These are phyloP conservation scores for Daedaleopsis nitida DNA, from an alignment of 768 basidiomycete species.

Conservation along the genomic window DNA sequence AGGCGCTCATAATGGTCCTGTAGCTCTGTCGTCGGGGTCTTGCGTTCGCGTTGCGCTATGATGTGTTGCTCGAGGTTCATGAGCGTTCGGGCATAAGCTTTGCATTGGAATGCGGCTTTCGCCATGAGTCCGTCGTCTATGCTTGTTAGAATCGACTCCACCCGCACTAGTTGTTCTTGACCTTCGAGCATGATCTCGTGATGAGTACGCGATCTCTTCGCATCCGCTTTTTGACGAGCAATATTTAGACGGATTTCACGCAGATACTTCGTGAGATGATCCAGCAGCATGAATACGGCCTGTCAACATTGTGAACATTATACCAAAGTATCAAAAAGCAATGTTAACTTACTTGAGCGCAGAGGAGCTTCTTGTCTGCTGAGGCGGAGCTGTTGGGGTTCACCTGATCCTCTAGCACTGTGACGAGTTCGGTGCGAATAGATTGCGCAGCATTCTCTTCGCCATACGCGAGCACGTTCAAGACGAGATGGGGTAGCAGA, in stretches of 20 bases:
- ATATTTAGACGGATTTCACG: slow-evolving; percentile 72
- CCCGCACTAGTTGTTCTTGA: slow-evolving; percentile 57
- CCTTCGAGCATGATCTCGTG: slow-evolving; percentile 37
- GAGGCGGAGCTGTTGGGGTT: slow-evolving; percentile 55
- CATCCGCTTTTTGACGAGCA: slow-evolving; percentile 48
- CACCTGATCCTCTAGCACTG: slow-evolving; percentile 88
- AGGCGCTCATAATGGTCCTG: slow-evolving; percentile 83
- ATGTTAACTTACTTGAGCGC: slow-evolving; percentile 76
- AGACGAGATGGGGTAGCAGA: slow-evolving; percentile 87
- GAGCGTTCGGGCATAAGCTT: slow-evolving; percentile 89
- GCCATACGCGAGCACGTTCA: slow-evolving; percentile 83
- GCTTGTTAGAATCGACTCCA: slow-evolving; percentile 81
- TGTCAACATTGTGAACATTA: slow-evolving; percentile 32
- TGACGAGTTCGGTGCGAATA: slow-evolving; percentile 75
- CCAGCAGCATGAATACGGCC: slow-evolving; percentile 93
- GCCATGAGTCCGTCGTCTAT: slow-evolving; percentile 91
- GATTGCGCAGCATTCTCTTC: slow-evolving; percentile 57
- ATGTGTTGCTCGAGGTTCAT: slow-evolving; percentile 95
- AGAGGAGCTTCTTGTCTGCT: slow-evolving; percentile 81
- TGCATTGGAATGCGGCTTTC: slow-evolving; percentile 91
- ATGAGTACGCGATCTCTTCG: slow-evolving; percentile 34
- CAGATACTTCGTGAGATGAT: slow-evolving; percentile 92
- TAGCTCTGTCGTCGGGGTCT: slow-evolving; percentile 42
- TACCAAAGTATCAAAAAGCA: background rate
- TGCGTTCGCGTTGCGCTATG: slow-evolving; percentile 44